Conservation (phyloP, 257 asterid species). For the Haberlea rhodopensis region DNA sequence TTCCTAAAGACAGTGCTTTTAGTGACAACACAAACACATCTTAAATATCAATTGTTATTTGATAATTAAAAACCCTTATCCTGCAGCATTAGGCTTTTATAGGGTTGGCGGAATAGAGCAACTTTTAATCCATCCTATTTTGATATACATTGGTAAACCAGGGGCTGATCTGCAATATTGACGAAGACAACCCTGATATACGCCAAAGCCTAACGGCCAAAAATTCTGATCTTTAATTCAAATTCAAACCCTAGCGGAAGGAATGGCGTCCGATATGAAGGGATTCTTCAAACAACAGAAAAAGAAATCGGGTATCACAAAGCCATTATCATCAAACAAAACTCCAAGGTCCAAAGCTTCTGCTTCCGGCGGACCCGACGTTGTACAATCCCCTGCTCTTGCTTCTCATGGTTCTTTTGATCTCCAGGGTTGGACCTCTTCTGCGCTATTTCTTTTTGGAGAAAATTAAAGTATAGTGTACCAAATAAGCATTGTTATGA, state of each 20-base stretch:
- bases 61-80: too few relatives aligned
- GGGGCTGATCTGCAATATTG: too few relatives aligned
- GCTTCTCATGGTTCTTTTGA: constrained; percentile 62
- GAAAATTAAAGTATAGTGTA: neutral
- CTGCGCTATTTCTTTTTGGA: neutral
- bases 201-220: too few relatives aligned
- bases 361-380: constrained; percentile 55
- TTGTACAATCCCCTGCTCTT: constrained; percentile 56
- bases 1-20: too few relatives aligned
- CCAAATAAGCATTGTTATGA: neutral
- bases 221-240: too few relatives aligned
- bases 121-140: too few relatives aligned
- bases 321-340: constrained; percentile 34
- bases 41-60: too few relatives aligned
- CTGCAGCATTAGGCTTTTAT: too few relatives aligned
- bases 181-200: too few relatives aligned
- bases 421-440: constrained; percentile 49
- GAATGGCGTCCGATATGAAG: constrained; percentile 46
- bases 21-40: too few relatives aligned
- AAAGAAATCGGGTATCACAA: constrained; percentile 45
- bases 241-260: neutral
- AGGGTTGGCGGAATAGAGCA: too few relatives aligned
- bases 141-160: too few relatives aligned
- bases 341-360: constrained; percentile 35
- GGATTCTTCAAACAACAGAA: constrained; percentile 70